Conservation (phyloP, 164 flowering plant genomes). For the Stephania yunnanensis region DNA sequence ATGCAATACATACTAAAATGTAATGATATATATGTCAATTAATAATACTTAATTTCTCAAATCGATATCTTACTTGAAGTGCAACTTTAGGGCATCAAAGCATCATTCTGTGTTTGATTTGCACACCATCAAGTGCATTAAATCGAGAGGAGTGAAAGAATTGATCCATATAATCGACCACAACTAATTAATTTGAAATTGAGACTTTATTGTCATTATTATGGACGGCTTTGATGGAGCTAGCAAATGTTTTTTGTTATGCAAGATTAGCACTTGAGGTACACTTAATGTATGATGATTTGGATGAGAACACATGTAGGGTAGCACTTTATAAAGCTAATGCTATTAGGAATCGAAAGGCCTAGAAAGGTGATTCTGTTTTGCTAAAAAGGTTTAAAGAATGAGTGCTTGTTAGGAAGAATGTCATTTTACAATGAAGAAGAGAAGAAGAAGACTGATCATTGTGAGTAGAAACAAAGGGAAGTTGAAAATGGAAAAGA, state of each 20-base stretch:
- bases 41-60: no score
- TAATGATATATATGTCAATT: no score
- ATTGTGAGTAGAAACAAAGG: conserved; percentile 38
- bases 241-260: background rate
- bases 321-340: background rate
- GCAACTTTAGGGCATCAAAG: no score
- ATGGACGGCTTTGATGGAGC: background rate
- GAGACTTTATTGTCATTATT: no score
- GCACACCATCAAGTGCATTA: no score
- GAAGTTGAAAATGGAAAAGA: conserved; percentile 16
- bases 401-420: conserved; percentile 21
- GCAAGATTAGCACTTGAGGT: background rate
- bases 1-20: no score
- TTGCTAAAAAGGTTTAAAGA: background rate
- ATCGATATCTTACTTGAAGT: no score
- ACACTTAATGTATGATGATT: no score
- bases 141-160: no score
- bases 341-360: background rate
- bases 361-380: background rate
- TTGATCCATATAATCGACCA: no score
- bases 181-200: no score
- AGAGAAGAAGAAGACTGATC: conserved; percentile 16
- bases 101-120: no score
- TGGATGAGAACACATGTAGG: conserved; percentile 5
- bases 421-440: conserved; percentile 17